Evolutionary conservation across 2,329 filamentous ascomycete species (phyloP), one percentile per base, ranked within the genome.

Genomic region (Dactylellina parvicollis): DNA sequence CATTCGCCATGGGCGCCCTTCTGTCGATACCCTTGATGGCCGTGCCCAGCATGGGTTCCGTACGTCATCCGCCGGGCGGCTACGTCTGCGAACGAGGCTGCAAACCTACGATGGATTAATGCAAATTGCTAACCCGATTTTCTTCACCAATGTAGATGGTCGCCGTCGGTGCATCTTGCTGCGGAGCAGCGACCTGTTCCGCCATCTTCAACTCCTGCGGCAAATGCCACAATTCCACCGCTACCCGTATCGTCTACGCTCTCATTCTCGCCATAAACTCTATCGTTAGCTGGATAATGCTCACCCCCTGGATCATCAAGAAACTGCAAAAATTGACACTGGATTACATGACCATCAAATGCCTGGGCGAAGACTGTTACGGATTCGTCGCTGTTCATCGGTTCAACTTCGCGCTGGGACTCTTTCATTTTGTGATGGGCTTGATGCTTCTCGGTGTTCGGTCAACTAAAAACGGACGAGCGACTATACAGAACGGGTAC

Each of bases 211-310:
- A 91, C 80, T 91, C 92, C 10, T 99, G 94, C 80, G 94, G 95
- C 57, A 98, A 97, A 81, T 98, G 94, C 82, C 92, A 93, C 78
- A 98, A 96, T 85, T 96, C 92, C 83, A 93, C 98, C 83, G 93
- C 93, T 65, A 99, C 95, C 77, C 92, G 95, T 84, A 96, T 98
- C 83, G 94, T 91, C 79, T 97, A 96, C 81, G 93, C 95, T 76
- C 87, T 98, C 79, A 90, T 99, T 75, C 90, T 99, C 62, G 88
- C 99, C 76, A 83, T 98, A 82, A 99, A 99, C 85, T 97, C 94
- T 70, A 96, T 98, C 76, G 81, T 98, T 56, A 94, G 95, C 34
- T 99, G 95, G 95, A 92, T 99, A 77, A 96, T 98, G 92, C 92
- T 99, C 83, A 99, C 95, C 20, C 92, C 92, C 59, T 99, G 95